Percentiles rank a stretch among this genome's conserved stretches.
phyloP scores from a whole-genome alignment of 2,329 filamentous ascomycete genomes.

The Neoscytalidium dimidiatum region DNA sequence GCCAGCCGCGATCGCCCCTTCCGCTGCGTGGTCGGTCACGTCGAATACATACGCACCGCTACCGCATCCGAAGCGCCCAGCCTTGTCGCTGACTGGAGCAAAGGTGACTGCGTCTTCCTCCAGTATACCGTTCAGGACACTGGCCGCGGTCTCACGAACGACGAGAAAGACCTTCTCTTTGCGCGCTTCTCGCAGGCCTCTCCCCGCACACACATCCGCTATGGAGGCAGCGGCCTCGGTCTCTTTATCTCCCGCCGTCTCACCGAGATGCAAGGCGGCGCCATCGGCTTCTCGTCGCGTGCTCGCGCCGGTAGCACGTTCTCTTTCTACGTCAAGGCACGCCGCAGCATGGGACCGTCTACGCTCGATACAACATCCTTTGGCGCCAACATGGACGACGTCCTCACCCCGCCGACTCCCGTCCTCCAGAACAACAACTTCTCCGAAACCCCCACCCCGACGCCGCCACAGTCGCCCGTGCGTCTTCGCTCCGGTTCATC shows the following conservation, averaged over 20 bases:
- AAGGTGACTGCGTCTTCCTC: slow-evolving; percentile 39
- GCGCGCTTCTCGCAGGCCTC: slow-evolving; percentile 37
- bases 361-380: not conserved
- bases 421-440: not conserved
- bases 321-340: slow-evolving; percentile 46
- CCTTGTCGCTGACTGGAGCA: slow-evolving; percentile 33
- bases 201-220: slow-evolving; percentile 41
- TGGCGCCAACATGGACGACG: not conserved
- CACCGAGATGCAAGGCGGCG: slow-evolving; percentile 47
- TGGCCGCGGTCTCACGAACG: slow-evolving; percentile 40
- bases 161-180: slow-evolving; percentile 37
- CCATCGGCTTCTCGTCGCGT: slow-evolving; percentile 46
- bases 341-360: slow-evolving; percentile 24
- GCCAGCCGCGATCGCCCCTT: slow-evolving; percentile 24
- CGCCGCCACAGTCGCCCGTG: not conserved
- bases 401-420: not conserved
- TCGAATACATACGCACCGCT: slow-evolving; percentile 15
- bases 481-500: not conserved
- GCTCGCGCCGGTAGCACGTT: slow-evolving; percentile 43
- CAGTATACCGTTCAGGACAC: slow-evolving; percentile 41
- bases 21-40: not conserved
- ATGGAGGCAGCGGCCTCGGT: slow-evolving; percentile 48
- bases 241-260: slow-evolving; percentile 50
- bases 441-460: not conserved
- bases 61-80: slow-evolving; percentile 7